These are phyloP conservation scores for Candida sojae DNA, from an alignment of 1,139 yeast species.

Conservation along the genomic window DNA sequence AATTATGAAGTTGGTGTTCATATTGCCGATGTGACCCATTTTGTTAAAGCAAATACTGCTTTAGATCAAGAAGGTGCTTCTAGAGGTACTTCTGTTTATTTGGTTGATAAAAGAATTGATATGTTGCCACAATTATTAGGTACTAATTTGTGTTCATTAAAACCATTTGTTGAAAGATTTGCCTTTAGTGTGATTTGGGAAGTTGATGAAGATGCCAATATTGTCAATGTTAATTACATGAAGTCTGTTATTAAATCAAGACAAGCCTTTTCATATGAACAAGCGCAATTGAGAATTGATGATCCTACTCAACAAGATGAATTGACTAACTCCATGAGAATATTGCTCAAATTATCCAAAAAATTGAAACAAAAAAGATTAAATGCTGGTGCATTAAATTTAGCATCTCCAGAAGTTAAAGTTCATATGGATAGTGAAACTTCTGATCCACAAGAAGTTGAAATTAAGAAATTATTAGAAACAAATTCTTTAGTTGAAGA, in stretches of 20 bases:
- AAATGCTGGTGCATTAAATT: conserved; percentile 93
- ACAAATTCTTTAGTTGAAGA: conserved; percentile 97
- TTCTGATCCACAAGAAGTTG: conserved; percentile 95
- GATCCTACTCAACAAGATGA: conserved; percentile 78
- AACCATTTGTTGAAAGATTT: conserved; percentile 93
- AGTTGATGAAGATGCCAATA: conserved; percentile 81
- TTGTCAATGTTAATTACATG: conserved; percentile 77
- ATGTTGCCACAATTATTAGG: conserved; percentile 97
- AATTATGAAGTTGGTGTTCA: conserved; percentile 98
- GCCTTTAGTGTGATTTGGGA: conserved; percentile 98
- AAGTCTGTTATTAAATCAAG: conserved; percentile 90
- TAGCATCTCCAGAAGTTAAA: conserved; percentile 97
- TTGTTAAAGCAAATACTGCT: conserved; percentile 90
- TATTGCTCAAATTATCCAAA: conserved; percentile 73
- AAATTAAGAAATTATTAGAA: conserved; percentile 81
- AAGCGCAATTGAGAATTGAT: conserved; percentile 90
- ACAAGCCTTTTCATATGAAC: conserved; percentile 93
- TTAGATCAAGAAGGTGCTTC: conserved; percentile 95
- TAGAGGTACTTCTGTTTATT: conserved; percentile 94
- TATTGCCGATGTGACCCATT: conserved; percentile 98
- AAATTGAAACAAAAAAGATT: conserved; percentile 81
- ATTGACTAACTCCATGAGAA: conserved; percentile 86
- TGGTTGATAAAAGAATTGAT: conserved; percentile 98
- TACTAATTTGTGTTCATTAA: conserved; percentile 92
- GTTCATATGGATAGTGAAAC: conserved; percentile 97